Evolutionary conservation across 2,329 filamentous ascomycete species (phyloP), one percentile per base, ranked within the genome.

Genomic region (Celoporthe dispersa): DNA sequence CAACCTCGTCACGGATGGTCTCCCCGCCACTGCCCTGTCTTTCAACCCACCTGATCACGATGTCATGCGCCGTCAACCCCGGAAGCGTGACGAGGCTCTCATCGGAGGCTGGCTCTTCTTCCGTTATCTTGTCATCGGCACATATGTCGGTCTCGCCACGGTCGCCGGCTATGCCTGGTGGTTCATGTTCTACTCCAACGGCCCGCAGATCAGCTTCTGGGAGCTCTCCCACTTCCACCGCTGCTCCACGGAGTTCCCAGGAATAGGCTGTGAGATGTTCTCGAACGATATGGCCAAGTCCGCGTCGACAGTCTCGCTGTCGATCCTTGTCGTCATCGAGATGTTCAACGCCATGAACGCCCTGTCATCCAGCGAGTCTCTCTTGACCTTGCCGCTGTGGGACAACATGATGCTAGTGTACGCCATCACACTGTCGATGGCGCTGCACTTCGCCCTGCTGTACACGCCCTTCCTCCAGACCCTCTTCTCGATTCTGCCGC

Each of bases 281-380:
- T 83, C 87, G 74, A 91, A 97, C 78, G 87, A 94, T 74, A 91
- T 92, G 86, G 90, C 94, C 75, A 94, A 95, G 82, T 89, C 94
- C 6, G 96, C 94, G 2, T 97, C 94, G 28, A 99, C 96, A 1
- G 90, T 99, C 37, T 98, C 94, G 8, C 87, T 99, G 72, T 97
- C 93, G 3, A 92, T 92, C 77, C 87, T 99, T 25, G 96, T 99
- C 61, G 94, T 98, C 71, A 98, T 99, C 78, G 96, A 99, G 84
- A 99, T 99, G 96, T 88, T 99, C 79, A 99, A 99, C 82, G 96
- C 96, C 76, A 95, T 98, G 92, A 99, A 99, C 79, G 96, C 95
- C 0, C 87, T 99, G 41, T 98, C 94, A 1, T 97, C 94, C 0
- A 97, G 93, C 80, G 96, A 99, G 82, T 97, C 93, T 22, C 89